phyloP scores from a whole-genome alignment of 2,329 filamentous ascomycete species.

The Alternaria infectoria region DNA sequence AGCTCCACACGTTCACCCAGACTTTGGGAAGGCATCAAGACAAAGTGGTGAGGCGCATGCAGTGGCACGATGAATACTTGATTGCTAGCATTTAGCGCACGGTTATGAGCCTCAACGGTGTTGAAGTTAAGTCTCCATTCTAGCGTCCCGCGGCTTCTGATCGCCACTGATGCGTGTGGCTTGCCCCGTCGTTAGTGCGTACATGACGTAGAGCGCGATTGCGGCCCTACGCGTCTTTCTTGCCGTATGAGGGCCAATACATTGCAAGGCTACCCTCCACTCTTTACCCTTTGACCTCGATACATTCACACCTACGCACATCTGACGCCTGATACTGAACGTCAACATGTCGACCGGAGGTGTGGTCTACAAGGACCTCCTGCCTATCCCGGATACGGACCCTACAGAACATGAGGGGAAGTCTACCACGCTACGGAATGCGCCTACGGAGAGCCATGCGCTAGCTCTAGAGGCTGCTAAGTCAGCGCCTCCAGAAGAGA shows the following conservation, averaged over 20 bases:
- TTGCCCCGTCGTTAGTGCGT: conserved; percentile 19
- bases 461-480: conserved; percentile 51
- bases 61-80: background rate
- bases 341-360: conserved; percentile 39
- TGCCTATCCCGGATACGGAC: conserved; percentile 44
- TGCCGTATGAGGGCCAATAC: conserved; percentile 15
- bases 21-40: background rate
- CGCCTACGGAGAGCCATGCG: conserved; percentile 56
- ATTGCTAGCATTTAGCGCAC: background rate
- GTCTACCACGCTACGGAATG: conserved; percentile 45
- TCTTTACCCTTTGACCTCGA: background rate
- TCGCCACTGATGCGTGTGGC: conserved; percentile 16
- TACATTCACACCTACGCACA: background rate
- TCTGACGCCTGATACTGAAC: conserved; percentile 1
- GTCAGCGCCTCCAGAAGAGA: conserved; percentile 44
- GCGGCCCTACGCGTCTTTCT: conserved; percentile 4
- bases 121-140: background rate
- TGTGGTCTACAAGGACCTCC: conserved; percentile 45
- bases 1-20: background rate
- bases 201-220: conserved; percentile 25
- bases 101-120: background rate
- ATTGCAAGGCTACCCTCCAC: background rate
- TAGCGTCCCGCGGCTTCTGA: background rate
- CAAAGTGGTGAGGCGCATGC: background rate
- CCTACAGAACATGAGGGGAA: conserved; percentile 36